Base-by-base conservation (phyloP, 257 asterid genomes). In the Ligustrum vulgare region DNA sequence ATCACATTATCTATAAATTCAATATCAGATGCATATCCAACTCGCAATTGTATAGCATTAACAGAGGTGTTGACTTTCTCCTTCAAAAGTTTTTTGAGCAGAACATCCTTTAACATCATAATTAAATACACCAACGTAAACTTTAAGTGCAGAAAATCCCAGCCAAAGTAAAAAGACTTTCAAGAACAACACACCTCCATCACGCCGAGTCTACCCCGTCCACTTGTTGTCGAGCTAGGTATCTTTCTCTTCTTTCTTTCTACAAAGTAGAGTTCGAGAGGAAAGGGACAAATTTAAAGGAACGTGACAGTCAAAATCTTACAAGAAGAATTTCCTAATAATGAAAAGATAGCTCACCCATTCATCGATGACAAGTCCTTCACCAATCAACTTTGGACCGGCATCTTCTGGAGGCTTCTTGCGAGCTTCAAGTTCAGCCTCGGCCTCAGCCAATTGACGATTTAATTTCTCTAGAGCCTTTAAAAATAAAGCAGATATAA, bases 241-340 rank as follows among this genome's bases (percentile, higher is more conserved):
- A 94, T 87, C 96, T 85, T 81, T 94, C 98, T 80, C 99, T 88
- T 90, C 99, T 87, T 84, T 95, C 99, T 82, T 95, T 95, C 99
- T 95, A 84, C 77, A 72, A 18, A 35, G 11, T 54, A 31, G 37
- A 77, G 79, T 35, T 20, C 58, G 13, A 3, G 62, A 43, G 39
- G 45, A 78, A 73, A 70, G 35, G 7, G 32, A 67, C 37, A 45
- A 20, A 68, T 67, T 72, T 79, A 58, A 72, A 66, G 18, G 28
- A 34, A 49, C 43, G 12, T 16, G 31, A 75, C 35, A 60, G 36
- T 23, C 51, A 32, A 75, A 7, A 22, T 39, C 43, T 73, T 32
- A 22, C 8, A 20, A 45, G 33, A 23, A 60, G 45, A 43, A 39
- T 2, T 9, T 9, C 34, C 69, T 41, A n/a, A 67, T 69, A 54